Base-by-base conservation (phyloP, 2,329 filamentous ascomycete species). In the Trichophyton schoenleinii region DNA sequence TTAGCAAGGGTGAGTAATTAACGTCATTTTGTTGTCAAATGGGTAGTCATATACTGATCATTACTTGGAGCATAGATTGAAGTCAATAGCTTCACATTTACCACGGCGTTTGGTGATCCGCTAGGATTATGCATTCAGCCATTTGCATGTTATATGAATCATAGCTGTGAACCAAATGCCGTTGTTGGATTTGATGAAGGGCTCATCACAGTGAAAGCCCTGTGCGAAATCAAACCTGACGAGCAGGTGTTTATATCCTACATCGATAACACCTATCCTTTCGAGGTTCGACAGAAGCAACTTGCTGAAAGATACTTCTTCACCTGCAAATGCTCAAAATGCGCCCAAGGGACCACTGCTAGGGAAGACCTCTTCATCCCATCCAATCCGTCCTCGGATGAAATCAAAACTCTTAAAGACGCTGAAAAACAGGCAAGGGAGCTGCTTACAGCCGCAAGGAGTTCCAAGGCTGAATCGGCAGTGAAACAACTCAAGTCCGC, bases 191-290 rank as follows among this genome's bases (percentile, higher is more conserved):
- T 85, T 71, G 81, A 85, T 25, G 78, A 81, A 20, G 72, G 78
- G 2, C 68, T 73, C 36, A 70, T 83, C 8, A 74, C 74, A 13
- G 67, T 85, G 36, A 79, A 81, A 38, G 78, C 83, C 0, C 70
- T 84, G 1, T 73, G 71, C 11, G 74, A 78, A 0, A 83, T 87
- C 63, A 69, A 73, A 18, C 75, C 77, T 62, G 78, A 77, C 63
- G 79, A 83, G 34, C 83, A 87, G 68, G 75, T 87, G 34, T 81
- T 78, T 66, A 81, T 86, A 62, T 81, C 82, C 2, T 87, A 87
- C 67, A 75, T 84, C 63, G 84, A 87, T 66, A 74, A 74, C 41
- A 83, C 80, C 0, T 77, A 79, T 44, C 78, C 82, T 0, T 77
- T 75, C 28, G 66, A 72, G 7, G 72, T 74, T n/a, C 79, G 84